Conservation (phyloP, 2,329 filamentous ascomycete species). For the Beauveria asiatica region DNA sequence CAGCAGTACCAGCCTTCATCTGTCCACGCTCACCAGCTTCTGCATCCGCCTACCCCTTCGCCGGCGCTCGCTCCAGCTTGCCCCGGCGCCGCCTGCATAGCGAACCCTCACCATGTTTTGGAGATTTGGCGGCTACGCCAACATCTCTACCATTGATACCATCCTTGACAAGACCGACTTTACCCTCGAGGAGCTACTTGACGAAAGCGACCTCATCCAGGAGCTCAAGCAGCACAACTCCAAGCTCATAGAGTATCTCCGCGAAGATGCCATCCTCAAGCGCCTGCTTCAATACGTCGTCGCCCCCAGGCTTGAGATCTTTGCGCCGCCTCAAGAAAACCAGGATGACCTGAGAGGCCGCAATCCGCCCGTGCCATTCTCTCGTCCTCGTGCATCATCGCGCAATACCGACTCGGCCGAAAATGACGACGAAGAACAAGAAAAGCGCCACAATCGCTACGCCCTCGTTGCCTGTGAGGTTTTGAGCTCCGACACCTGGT, state of each 20-base stretch:
- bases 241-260: slow-evolving; percentile 91
- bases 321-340: slow-evolving; percentile 43
- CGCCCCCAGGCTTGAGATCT: slow-evolving; percentile 59
- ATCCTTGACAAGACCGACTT: slow-evolving; percentile 96
- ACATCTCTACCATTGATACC: slow-evolving; percentile 90
- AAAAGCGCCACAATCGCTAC: slow-evolving; percentile 88
- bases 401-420: slow-evolving; percentile 37
- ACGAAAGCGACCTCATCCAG: slow-evolving; percentile 92
- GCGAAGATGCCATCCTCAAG: slow-evolving; percentile 77
- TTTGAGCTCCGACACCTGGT: slow-evolving; percentile 92
- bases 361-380: slow-evolving; percentile 36
- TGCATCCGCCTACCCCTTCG: not conserved
- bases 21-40: not conserved
- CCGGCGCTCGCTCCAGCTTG: slow-evolving; percentile 10
- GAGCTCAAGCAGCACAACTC: slow-evolving; percentile 98
- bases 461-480: slow-evolving; percentile 91
- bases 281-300: slow-evolving; percentile 86
- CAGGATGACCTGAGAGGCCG: slow-evolving; percentile 41
- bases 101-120: slow-evolving; percentile 78
- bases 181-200: slow-evolving; percentile 87
- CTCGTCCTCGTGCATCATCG: slow-evolving; percentile 46
- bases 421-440: slow-evolving; percentile 62
- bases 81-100: not conserved
- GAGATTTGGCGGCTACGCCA: slow-evolving; percentile 98
- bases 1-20: not conserved